Base-by-base conservation (phyloP, 768 basidiomycete genomes). In the Rossbeevera mucosa region DNA sequence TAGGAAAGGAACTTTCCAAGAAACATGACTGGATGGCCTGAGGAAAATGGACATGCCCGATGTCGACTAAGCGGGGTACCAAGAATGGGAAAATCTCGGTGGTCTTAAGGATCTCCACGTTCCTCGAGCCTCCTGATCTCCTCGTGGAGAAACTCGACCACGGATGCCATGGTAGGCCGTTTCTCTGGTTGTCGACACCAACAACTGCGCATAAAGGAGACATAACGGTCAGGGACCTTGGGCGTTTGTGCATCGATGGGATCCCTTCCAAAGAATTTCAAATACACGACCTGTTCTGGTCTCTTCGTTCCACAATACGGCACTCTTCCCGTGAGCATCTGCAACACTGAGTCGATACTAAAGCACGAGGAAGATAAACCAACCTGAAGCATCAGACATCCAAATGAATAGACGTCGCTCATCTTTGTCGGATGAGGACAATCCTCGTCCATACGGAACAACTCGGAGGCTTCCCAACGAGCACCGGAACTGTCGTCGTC, bases 331-430 rank as follows among this genome's bases (percentile, higher is more conserved):
- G 57, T 49, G 12, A 58, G 47, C 31, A 58, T 16, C 57, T 58
- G n/a, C 3, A 30, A 9, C 4, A 28, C 12, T 2, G 2, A 3
- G 14, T 18, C n/a, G 5, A 11, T 36, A 36, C 36, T n/a, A 45
- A n/a, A 8, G 18, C 8, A 28, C 2, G 2, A 20, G 7, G 14
- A 45, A 29, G 9, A 52, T 18, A 4, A 20, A 47, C 52, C 14
- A 38, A 58, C 57, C 51, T 58, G 57, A 12, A 58, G 57, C 56
- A 54, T 54, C 5, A 58, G 51, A 16, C 57, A 58, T 9, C 29
- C 56, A 11, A 58, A 58, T 5, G 57, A 58, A 22, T 58, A 58
- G 20, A 58, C 42, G 7, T 58, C 57, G 7, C 56, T 50, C 57
- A 58, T 58, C 25, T 24, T 47, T 18, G 57, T 58, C 12, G 56